These are phyloP conservation scores for Pythium insidiosum DNA, from an alignment of 352 stramenopile species.

Conservation along the genomic window DNA sequence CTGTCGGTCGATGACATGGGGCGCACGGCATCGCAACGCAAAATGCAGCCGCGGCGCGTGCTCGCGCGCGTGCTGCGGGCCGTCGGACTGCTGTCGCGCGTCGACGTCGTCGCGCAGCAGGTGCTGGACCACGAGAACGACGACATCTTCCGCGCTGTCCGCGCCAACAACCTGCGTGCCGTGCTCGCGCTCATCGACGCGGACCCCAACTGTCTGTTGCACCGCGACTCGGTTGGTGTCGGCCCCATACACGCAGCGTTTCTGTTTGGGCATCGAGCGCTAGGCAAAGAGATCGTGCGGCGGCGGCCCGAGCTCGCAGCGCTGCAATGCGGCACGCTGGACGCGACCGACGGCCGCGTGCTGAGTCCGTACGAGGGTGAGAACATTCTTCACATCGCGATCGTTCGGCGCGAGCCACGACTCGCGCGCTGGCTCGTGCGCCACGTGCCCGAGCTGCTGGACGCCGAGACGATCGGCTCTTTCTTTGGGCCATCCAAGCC, in stretches of 20 bases:
- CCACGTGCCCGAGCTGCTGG: slow-evolving; percentile 25
- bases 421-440: slow-evolving; percentile 34
- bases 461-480: slow-evolving; percentile 33
- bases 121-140: slow-evolving; percentile 47
- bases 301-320: slow-evolving; percentile 17
- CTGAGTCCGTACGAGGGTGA: slow-evolving; percentile 50
- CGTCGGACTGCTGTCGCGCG: slow-evolving; percentile 15
- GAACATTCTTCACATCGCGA: slow-evolving; percentile 59
- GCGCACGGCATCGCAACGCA: too few species aligned
- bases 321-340: slow-evolving; percentile 28
- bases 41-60: too few species aligned
- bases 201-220: slow-evolving; percentile 21
- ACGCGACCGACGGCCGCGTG: slow-evolving; percentile 12
- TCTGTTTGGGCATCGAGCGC: slow-evolving; percentile 45
- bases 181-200: slow-evolving; percentile 22
- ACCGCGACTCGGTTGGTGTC: slow-evolving; percentile 41
- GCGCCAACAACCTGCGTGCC: slow-evolving; percentile 24
- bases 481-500: slow-evolving; percentile 41
- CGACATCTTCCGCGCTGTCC: slow-evolving; percentile 45
- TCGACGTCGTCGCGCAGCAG: slow-evolving; percentile 58
- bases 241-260: slow-evolving; percentile 46
- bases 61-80: too few species aligned
- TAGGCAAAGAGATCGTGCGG: slow-evolving; percentile 37
- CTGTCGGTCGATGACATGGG: too few species aligned
- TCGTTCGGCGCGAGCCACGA: slow-evolving; percentile 33